Evolutionary conservation across 1,139 yeast genomes (phyloP), one percentile per base, ranked within the genome.

Genomic region (Magnusiomyces paraingens): DNA sequence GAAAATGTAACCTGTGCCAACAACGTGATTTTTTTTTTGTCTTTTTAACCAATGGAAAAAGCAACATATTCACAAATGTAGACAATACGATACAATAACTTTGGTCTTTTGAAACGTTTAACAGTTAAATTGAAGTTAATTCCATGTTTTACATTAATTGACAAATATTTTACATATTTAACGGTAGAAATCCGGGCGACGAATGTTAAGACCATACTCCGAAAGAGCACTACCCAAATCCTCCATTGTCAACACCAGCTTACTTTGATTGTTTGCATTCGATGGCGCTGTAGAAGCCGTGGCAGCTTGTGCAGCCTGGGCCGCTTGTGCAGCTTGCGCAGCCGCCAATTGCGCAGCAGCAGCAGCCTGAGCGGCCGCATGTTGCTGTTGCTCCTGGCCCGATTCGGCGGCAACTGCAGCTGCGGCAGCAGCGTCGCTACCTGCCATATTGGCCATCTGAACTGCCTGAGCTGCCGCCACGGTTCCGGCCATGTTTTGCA

Each of bases 161-260:
- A n/a, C n/a, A n/a, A n/a, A n/a, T 26, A 26, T 26, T 5, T 5
- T 26, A 4, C 8, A 26, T 8, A 26, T 15, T 66, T 66, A 86
- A 61, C 95, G 82, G 71, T 93, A 94, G 68, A 91, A 94, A 61
- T 91, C 98, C 0, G 99, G 98, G 61, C 97, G 78, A 57, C 85
- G 80, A 2, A 94, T 81, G 65, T 93, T 91, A 63, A 94, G 76
- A 1, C 99, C 99, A 66, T 93, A 93, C 67, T 94, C 99, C 44
- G 90, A 80, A 60, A 89, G 71, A 0, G 96, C 96, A 65, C 86
- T 84, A 61, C 94, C 84, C 64, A 89, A 75, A 66, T 89, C 96
- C 58, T 88, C 95, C 86, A 87, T 85, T 0, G 96, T 88, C 61
- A 89, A 76, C 12, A 87, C 89, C 41, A 86, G 82, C 64, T 87